Base-by-base conservation (phyloP, 1,284 basidiomycete genomes). In the Cryptococcus sp. region DNA sequence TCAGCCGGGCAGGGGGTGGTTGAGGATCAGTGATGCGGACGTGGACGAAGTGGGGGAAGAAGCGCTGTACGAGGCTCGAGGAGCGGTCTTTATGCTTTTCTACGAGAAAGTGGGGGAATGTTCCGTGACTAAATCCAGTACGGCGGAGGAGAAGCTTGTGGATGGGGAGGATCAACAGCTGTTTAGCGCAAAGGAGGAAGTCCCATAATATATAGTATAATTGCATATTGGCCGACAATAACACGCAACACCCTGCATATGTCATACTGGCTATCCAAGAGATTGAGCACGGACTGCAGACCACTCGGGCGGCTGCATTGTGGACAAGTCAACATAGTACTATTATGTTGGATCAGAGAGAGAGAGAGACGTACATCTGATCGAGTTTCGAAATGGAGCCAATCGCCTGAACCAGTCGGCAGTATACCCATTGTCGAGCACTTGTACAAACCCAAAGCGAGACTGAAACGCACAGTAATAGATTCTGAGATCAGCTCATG, bases 391-490 rank as follows among this genome's bases (percentile, higher is more conserved):
- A 94, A 94, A 22, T 90, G 91, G 53, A 93, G 80, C 91, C 92
- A 95, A 78, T 95, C 92, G 3, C 88, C 90, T 0, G 91, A 89
- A 1, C 91, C 90, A 1, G 86, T 88, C 0, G 92, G 92, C 27
- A 95, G 78, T 54, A 95, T 81, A 2, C 92, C 92, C 91, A 95
- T 93, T 0, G 87, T 85, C 50, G 86, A 86, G 78, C 91, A 93
- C 77, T 95, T 95, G 87, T 89, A 95, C 38, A 94, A 78, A 0
- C 92, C 92, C 35, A 94, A 85, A 5, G 81, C 84, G 20, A 94
- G 82, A 1, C 69, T 87, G 83, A 39, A 4, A 35, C 13, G 25
- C 20, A 8, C 62, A 89, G 89, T 1, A 86, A 87, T 88, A 41
- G 20, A 20, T n/a, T n/a, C n/a, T 19, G 19, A 40, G 15, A 22